Evolutionary conservation across 2,329 filamentous ascomycete species (phyloP).

Genomic region (Neoscytalidium dimidiatum): DNA sequence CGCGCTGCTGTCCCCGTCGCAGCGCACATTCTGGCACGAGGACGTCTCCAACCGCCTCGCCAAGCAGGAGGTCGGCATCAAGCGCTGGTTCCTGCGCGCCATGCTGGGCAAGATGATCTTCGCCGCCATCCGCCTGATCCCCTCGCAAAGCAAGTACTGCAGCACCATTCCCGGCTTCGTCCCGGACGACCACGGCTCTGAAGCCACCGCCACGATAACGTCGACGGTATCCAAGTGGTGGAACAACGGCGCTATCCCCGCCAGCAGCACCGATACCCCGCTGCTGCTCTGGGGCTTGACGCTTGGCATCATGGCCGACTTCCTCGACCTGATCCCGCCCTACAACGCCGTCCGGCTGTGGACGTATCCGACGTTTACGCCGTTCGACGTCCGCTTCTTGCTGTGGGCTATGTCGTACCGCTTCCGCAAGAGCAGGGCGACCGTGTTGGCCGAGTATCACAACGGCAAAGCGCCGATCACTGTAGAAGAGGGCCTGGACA

Average conservation of each 20-base stretch:
- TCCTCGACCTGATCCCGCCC: constrained; percentile 67
- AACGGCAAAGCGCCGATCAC: constrained; percentile 2
- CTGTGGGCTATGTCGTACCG: constrained; percentile 62
- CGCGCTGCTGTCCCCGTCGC: constrained; percentile 59
- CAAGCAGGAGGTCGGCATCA: constrained; percentile 55
- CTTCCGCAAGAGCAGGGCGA: constrained; percentile 46
- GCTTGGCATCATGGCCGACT: constrained; percentile 66
- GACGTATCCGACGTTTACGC: constrained; percentile 69
- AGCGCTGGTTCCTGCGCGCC: constrained; percentile 56
- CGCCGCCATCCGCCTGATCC: constrained; percentile 63
- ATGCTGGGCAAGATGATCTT: constrained; percentile 69
- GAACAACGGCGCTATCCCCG: constrained; percentile 33
- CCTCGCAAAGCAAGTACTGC: constrained; percentile 63
- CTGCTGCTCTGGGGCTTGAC: constrained; percentile 70
- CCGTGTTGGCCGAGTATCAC: constrained; percentile 9
- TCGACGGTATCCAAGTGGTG: constrained; percentile 14
- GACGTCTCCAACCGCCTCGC: constrained; percentile 65
- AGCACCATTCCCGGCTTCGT: constrained; percentile 55
- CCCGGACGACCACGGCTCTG: constrained; percentile 26
- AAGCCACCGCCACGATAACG: not conserved
- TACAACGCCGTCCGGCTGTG: constrained; percentile 63
- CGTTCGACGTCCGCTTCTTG: constrained; percentile 60
- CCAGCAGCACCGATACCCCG: constrained; percentile 43
- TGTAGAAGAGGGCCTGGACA: constrained; percentile 30
- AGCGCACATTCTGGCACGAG: constrained; percentile 64